Conservation (phyloP, 805 yeast genomes). For the Isabelozyma heimii region DNA sequence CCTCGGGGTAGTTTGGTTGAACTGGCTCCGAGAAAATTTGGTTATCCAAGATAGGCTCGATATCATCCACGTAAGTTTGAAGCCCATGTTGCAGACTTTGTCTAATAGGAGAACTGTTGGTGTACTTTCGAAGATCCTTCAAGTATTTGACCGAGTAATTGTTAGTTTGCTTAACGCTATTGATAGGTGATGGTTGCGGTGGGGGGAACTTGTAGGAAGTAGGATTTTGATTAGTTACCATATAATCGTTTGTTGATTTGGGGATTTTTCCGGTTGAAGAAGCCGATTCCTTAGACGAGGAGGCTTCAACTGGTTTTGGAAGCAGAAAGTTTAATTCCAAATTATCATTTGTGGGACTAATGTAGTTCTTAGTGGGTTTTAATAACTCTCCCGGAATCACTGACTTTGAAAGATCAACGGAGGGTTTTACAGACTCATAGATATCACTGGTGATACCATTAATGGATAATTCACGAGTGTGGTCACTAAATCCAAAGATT, state of each 20-base stretch:
- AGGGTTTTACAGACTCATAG: constrained; percentile 14
- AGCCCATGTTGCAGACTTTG: neutral
- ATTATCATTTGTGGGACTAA: constrained; percentile 2
- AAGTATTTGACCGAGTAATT: constrained; percentile 43
- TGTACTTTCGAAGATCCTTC: constrained; percentile 22
- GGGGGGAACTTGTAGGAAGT: constrained; percentile 59
- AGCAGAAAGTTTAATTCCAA: constrained; percentile 13
- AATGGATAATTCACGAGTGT: constrained; percentile 60
- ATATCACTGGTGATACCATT: constrained; percentile 41
- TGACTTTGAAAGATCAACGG: constrained; percentile 23
- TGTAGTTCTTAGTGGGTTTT: constrained; percentile 3
- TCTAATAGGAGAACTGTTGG: neutral
- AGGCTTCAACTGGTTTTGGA: constrained; percentile 18
- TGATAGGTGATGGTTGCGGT: constrained; percentile 22
- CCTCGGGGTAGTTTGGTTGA: neutral
- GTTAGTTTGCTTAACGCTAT: constrained; percentile 8
- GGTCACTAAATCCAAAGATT: constrained; percentile 70
- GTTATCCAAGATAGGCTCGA: constrained; percentile 26
- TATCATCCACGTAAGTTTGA: constrained; percentile 29
- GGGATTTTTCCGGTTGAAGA: constrained; percentile 2
- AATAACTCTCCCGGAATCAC: constrained; percentile 35
- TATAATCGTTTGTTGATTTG: constrained; percentile 34
- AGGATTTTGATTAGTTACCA: constrained; percentile 46
- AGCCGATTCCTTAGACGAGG: constrained; percentile 4
- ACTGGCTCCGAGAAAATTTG: neutral